Percentiles rank a stretch among this genome's conserved stretches.
These are phyloP conservation scores for Dioscorea zingiberensis DNA, from an alignment of 106 monocot genomes.

Conservation along the genomic window DNA sequence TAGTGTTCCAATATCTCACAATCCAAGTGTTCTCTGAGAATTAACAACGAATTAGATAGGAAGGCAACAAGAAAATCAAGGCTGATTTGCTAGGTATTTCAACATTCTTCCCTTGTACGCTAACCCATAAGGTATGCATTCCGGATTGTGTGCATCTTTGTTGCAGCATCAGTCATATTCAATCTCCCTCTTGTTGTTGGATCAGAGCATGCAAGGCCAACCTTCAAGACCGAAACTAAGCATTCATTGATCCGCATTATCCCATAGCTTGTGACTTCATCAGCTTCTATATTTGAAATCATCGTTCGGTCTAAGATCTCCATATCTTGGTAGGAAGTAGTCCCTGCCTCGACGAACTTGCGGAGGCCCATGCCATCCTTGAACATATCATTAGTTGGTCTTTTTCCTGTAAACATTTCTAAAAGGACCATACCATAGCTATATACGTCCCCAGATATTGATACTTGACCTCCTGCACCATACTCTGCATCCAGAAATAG, in stretches of 20 bases:
- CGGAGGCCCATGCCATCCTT: slow-evolving; percentile 9
- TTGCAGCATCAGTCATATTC: slow-evolving; percentile 9
- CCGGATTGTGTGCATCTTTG: slow-evolving; percentile 9
- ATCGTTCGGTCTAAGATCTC: slow-evolving; percentile 27
- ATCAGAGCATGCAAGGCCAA: slow-evolving; percentile 37
- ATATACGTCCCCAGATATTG: slow-evolving; percentile 17
- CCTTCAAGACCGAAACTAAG: slow-evolving; percentile 1
- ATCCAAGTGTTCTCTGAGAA: no score
- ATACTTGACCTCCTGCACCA: slow-evolving; percentile 11
- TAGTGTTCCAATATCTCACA: no score
- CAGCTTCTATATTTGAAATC: neutral
- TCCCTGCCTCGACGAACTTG: slow-evolving; percentile 5
- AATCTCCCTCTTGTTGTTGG: slow-evolving; percentile 20
- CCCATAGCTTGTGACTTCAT: neutral
- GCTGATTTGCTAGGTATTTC: no score
- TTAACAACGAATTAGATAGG: no score
- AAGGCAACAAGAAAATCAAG: no score
- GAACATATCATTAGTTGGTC: slow-evolving; percentile 15
- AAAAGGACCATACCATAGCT: slow-evolving; percentile 24
- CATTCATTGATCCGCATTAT: neutral
- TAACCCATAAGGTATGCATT: slow-evolving; percentile 2
- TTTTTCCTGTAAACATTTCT: slow-evolving; percentile 24
- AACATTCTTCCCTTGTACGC: no score
- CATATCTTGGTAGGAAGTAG: neutral
- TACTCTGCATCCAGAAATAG: slow-evolving; percentile 15